phyloP scores from a whole-genome alignment of 2,329 filamentous ascomycete species.

The Sphaerulina vaccinii region DNA sequence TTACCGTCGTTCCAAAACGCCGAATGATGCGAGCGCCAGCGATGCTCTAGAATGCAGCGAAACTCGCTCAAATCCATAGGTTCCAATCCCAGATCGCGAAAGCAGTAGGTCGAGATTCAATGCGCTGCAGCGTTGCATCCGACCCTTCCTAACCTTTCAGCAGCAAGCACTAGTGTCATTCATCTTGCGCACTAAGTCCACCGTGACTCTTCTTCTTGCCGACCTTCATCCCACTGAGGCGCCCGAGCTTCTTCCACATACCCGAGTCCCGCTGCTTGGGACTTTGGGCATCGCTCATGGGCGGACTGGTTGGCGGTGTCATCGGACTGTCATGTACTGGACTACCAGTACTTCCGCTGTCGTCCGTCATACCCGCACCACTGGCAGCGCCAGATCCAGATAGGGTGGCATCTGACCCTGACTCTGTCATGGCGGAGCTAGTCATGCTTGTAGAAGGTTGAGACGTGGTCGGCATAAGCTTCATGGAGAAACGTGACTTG shows the following conservation, averaged over 20 bases:
- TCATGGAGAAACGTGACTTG: constrained; percentile 36
- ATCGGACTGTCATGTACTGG: constrained; percentile 55
- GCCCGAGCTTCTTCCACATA: constrained; percentile 42
- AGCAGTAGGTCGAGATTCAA: neutral
- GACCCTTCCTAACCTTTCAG: neutral
- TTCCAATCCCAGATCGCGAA: neutral
- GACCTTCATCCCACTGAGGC: constrained; percentile 39
- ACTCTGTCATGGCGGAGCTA: constrained; percentile 17
- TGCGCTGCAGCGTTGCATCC: neutral
- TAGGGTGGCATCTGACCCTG: constrained; percentile 30
- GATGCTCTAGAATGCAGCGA: neutral
- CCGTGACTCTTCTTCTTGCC: constrained; percentile 37
- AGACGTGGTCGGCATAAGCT: constrained; percentile 36
- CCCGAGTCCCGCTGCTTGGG: constrained; percentile 38
- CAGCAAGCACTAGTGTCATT: constrained; percentile 3
- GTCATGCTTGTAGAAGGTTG: constrained; percentile 26
- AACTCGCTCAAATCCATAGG: neutral
- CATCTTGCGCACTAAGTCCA: constrained; percentile 28
- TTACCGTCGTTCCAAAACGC: neutral
- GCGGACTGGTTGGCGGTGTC: constrained; percentile 73
- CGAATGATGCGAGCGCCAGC: neutral
- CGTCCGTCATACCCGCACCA: constrained; percentile 58
- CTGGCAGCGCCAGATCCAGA: constrained; percentile 32
- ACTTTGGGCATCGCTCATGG: constrained; percentile 43
- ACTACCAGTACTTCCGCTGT: constrained; percentile 62